A percentile compares a stretch with the other conserved stretches of the same genome.
Evolutionary conservation across 495 filamentous ascomycete species (phyloP).

Genomic region (Trichoderma asperelloides): DNA sequence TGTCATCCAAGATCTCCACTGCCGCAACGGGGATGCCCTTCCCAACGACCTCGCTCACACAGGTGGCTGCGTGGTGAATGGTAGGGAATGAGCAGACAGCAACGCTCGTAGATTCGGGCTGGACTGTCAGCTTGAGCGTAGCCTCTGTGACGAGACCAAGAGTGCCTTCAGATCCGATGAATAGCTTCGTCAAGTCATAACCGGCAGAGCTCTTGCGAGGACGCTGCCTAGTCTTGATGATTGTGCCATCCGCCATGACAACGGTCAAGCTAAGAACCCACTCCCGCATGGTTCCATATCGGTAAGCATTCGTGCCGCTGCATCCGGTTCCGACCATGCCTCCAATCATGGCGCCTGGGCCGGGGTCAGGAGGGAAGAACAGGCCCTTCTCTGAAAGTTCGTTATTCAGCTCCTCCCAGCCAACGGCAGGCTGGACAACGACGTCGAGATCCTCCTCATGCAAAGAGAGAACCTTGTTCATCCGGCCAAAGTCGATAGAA

Average conservation of each 20-base stretch:
- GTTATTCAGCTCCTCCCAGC: conserved; percentile 73
- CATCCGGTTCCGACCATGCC: conserved; percentile 96
- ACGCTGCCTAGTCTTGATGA: conserved; percentile 79
- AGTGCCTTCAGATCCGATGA: conserved; percentile 73
- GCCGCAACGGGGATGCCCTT: conserved; percentile 78
- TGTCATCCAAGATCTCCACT: conserved; percentile 87
- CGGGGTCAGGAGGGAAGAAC: conserved; percentile 80
- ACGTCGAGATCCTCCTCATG: conserved; percentile 73
- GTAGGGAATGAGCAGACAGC: conserved; percentile 74
- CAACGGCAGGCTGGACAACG: conserved; percentile 71
- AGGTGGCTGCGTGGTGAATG: conserved; percentile 71
- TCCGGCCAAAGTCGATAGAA: conserved; percentile 65
- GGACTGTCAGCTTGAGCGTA: conserved; percentile 72
- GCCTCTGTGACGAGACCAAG: conserved; percentile 68
- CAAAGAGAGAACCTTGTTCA: conserved; percentile 62
- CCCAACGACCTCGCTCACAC: conserved; percentile 69
- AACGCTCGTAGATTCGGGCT: conserved; percentile 69
- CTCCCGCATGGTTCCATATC: conserved; percentile 94
- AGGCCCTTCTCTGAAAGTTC: conserved; percentile 55
- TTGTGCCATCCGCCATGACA: conserved; percentile 81
- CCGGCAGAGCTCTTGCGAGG: conserved; percentile 76
- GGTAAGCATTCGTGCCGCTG: conserved; percentile 85
- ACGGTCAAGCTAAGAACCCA: conserved; percentile 90
- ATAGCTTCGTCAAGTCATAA: conserved; percentile 71
- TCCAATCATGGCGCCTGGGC: conserved; percentile 79